Evolutionary conservation across 2,329 filamentous ascomycete species (phyloP).

Genomic region (Xylariaceae sp.): DNA sequence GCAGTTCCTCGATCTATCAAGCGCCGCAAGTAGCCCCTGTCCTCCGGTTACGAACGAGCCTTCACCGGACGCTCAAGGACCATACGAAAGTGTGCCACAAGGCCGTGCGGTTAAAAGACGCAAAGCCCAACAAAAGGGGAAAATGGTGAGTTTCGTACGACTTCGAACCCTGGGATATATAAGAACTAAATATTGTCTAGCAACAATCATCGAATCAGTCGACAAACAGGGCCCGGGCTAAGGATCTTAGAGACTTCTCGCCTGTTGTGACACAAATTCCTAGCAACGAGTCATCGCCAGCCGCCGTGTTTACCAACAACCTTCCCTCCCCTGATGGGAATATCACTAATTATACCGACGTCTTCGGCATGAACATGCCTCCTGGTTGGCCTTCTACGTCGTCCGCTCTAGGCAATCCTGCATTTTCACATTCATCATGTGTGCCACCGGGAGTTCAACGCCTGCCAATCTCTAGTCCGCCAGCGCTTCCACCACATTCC

Average conservation of each 20-base stretch:
- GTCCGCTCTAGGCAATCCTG: not conserved
- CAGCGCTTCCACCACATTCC: slow-evolving; percentile 14
- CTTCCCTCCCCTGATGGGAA: slow-evolving; percentile 53
- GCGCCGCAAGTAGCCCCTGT: slow-evolving; percentile 63
- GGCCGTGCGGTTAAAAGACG: slow-evolving; percentile 36
- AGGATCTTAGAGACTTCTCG: slow-evolving; percentile 59
- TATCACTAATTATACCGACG: slow-evolving; percentile 46
- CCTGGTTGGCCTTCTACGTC: slow-evolving; percentile 16
- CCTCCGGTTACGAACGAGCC: slow-evolving; percentile 33
- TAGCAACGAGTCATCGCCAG: slow-evolving; percentile 60
- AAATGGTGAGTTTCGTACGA: slow-evolving; percentile 34
- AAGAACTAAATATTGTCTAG: slow-evolving; percentile 45
- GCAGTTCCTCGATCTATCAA: slow-evolving; percentile 63
- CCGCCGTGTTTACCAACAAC: slow-evolving; percentile 49
- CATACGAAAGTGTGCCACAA: slow-evolving; percentile 23
- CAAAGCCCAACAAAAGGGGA: slow-evolving; percentile 36
- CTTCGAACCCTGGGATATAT: not conserved
- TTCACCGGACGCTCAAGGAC: slow-evolving; percentile 25
- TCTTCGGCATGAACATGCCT: slow-evolving; percentile 29
- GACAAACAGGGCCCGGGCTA: slow-evolving; percentile 55
- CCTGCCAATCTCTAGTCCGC: slow-evolving; percentile 26
- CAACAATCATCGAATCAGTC: slow-evolving; percentile 58
- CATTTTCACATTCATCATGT: slow-evolving; percentile 23
- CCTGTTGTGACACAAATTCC: slow-evolving; percentile 58
- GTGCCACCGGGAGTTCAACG: slow-evolving; percentile 24